phyloP scores from a whole-genome alignment of 2,329 filamentous ascomycete species.

The Fusarium buxicola region DNA sequence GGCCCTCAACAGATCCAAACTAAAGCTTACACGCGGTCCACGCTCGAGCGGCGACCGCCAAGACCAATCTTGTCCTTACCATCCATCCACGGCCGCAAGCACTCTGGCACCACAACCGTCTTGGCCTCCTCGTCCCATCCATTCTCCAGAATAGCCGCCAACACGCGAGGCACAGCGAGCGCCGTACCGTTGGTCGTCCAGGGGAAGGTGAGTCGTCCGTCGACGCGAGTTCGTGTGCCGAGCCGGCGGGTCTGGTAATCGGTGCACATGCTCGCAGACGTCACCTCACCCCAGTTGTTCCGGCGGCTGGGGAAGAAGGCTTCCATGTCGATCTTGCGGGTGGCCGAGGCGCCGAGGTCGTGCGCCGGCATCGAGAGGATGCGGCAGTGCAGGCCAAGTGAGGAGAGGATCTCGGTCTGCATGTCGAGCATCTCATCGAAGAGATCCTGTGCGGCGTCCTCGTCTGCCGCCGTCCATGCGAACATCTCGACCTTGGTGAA shows the following conservation, averaged over 20 bases:
- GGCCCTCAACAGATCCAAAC: not conserved
- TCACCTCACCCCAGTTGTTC: conserved; percentile 87
- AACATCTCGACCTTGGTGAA: conserved; percentile 99
- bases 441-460: conserved; percentile 62
- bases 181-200: conserved; percentile 96
- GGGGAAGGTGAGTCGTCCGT: conserved; percentile 75
- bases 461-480: conserved; percentile 80
- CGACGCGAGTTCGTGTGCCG: conserved; percentile 75
- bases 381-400: conserved; percentile 84
- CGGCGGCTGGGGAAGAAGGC: conserved; percentile 88
- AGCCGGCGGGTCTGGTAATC: conserved; percentile 93
- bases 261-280: conserved; percentile 88
- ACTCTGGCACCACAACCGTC: conserved; percentile 80
- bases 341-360: conserved; percentile 90
- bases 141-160: conserved; percentile 91
- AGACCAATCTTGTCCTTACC: conserved; percentile 73
- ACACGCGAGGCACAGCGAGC: conserved; percentile 86
- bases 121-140: conserved; percentile 80
- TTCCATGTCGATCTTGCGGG: conserved; percentile 92
- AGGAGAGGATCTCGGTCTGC: conserved; percentile 83
- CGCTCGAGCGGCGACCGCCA: conserved; percentile 45
- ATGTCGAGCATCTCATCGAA: conserved; percentile 90
- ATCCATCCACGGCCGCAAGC: conserved; percentile 86
- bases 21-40: conserved; percentile 44
- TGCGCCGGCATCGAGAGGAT: conserved; percentile 91